Evolutionary conservation across 202 grass and related monocot species (phyloP).

Genomic region (Eragrostis tef): DNA sequence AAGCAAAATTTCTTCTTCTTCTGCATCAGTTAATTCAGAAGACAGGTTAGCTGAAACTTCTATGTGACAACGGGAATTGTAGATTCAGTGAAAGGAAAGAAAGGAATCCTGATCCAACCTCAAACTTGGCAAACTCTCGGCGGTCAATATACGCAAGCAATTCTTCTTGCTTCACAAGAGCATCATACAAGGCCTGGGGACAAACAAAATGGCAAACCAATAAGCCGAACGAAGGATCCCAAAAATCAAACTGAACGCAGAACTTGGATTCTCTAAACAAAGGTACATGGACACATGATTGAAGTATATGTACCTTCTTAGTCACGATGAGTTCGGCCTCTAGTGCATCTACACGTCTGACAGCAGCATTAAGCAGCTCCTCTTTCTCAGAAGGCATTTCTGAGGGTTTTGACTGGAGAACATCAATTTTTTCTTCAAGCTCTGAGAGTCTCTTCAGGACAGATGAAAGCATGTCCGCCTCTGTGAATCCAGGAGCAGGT

Average conservation of each 20-base stretch:
- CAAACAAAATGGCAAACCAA: neutral
- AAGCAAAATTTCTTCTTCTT: constrained; percentile 54
- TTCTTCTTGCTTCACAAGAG: constrained; percentile 70
- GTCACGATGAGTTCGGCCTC: constrained; percentile 65
- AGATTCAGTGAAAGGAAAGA: neutral
- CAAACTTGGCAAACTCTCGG: constrained; percentile 56
- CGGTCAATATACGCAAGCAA: constrained; percentile 65
- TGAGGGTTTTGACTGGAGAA: constrained; percentile 51
- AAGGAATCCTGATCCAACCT: constrained; percentile 28
- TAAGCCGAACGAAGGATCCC: neutral
- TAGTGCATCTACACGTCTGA: constrained; percentile 56
- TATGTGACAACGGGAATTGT: neutral
- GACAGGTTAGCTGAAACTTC: neutral
- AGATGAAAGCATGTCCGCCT: constrained; percentile 50
- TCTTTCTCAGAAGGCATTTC: constrained; percentile 67
- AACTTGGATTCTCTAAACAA: neutral
- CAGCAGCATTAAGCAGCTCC: constrained; percentile 63
- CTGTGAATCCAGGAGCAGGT: constrained; percentile 56
- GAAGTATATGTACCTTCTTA: constrained; percentile 48
- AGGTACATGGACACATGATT: neutral
- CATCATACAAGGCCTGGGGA: constrained; percentile 63
- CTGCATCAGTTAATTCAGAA: constrained; percentile 23
- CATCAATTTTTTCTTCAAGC: constrained; percentile 55
- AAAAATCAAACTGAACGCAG: neutral
- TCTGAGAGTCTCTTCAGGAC: constrained; percentile 49